Evolutionary conservation across 2,329 filamentous ascomycete species (phyloP), one percentile per base, ranked within the genome.

Genomic region (Tolypocladium pustulatum): DNA sequence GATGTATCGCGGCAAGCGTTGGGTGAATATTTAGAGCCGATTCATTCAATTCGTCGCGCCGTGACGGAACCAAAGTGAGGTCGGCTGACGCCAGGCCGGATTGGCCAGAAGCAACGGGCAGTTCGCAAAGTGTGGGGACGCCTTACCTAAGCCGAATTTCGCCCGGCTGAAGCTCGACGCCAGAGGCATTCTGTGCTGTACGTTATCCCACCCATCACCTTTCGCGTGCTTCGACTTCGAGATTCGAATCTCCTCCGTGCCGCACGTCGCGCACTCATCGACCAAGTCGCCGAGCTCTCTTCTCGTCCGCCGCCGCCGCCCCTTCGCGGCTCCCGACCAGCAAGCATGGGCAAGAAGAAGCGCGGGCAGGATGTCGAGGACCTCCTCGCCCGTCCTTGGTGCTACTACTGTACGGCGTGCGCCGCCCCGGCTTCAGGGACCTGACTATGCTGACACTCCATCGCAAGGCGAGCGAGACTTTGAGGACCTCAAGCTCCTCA

Each of bases 401-500:
- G 94, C 78, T 99, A 96, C 77, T 99, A 99, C 79, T 99, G 94
- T 87, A 65, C 41, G 73, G 59, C 57, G 25, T 30, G 37, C 60
- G 54, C 51, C 2, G 12, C 25, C 20, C n/a, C 30, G 41, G 43
- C 8, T 25, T 32, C 57, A 58, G 59, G 61, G 57, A 56, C 61
- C 59, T 57, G 52, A 17, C 30, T 27, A 40, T 38, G 27, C 59
- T 60, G 15, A 58, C 30, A 10, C 12, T 32, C 15, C 8, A n/a
- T 25, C 32, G 41, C 34, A 30, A 87, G 84, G 84, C 75, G 94
- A 99, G 76, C 89, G 93, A 77, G 93, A 97, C 76, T 99, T 97
- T 72, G 92, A 97, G 73, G 94, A 99, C 73, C 75, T 96, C 54
- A 97, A 96, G 79, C 91, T 97, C 66, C 85, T 99, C 63, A 95